Base-by-base conservation (phyloP, 441 rosid genomes). In the Aquilaria agallochum region DNA sequence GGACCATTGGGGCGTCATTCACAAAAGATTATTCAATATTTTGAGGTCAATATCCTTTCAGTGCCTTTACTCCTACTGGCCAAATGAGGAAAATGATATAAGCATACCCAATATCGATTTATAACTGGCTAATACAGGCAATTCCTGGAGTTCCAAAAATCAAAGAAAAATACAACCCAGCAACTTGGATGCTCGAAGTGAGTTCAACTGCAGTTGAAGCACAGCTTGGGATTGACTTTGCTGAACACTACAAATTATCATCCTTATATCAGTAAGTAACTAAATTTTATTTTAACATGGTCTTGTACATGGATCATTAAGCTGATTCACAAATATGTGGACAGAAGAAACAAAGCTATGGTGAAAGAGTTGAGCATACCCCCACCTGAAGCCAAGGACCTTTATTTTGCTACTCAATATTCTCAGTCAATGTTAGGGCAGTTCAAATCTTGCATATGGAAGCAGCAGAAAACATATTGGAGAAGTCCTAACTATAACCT, bases 1-100 rank as follows among this genome's bases (percentile, higher is more conserved):
- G 76, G 76, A 13, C 65, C 74, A 27, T 49, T 71, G 30, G 76
- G 79, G 11, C 65, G 50, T 47, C 55, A 71, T 33, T 75, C 79
- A 20, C 40, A 54, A 31, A 55, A 48, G 52, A 55, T 75, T 56
- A 50, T 72, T n/a, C 56, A 71, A 15, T 58, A 75, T 55, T 75
- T 75, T 55, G 66, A 68, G 73, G 79, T 75, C 2, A 9, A 42
- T 14, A 40, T 31, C 27, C 11, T 5, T 31, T 31, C 12, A 36
- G 4, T 2, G 60, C 60, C 27, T 57, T 57, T 11, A 57, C 31
- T 48, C 32, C 30, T 40, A 8, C 42, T 36, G 42, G 6, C 5
- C 3, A 20, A 8, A 36, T 36, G 0, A 4, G 42, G 42, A 3
- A 36, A 36, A 36, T 36, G 42, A 36, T 4, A 36, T 8, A 58